Base-by-base conservation (phyloP, 768 basidiomycete genomes). In the Russula sp. region DNA sequence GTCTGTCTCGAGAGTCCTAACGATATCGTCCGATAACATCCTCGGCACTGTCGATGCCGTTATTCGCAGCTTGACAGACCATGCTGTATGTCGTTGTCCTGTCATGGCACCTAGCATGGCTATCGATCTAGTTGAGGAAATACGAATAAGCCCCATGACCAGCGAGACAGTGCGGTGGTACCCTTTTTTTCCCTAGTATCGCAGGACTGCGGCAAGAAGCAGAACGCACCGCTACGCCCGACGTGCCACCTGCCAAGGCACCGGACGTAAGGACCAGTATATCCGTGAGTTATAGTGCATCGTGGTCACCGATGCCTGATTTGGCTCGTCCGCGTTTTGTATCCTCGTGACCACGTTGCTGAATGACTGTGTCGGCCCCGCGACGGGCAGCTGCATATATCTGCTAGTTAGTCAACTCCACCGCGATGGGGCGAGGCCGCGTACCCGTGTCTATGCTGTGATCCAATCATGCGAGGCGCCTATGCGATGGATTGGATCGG, bases 11-110 rank as follows among this genome's bases (percentile, higher is more conserved):
- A 80, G 75, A 54, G 79, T 79, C 1, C 82, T 82, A 7, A 83
- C 80, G 64, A 83, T 83, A 66, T 83, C 82, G 66, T 83, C 83
- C 66, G 82, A 77, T 57, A 82, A 72, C 11, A 40, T 40, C 39
- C 82, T 82, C 82, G 20, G 80, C 82, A 5, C 83, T 79, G 66
- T 83, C 79, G 4, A 75, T 75, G 11, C 80, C 76, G 5, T 76
- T 74, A 37, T 75, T 71, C 1, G 82, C 77, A 6, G 0, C 81
- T 82, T 64, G 73, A 80, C 8, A 83, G 69, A 2, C 79, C 80
- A 65, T 84, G 82, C 64, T n/a, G n/a, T n/a, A n/a, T n/a, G n/a
- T n/a, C 83, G 81, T 68, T 83, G 81, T 8, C 80, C 82, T 20
- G 73, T 71, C 8, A 83, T 80, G 3, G 77, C 79, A 1, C 76